Percentiles rank a stretch among this genome's conserved stretches.
These are phyloP conservation scores for Boletus tomentosulus DNA, from an alignment of 768 basidiomycete genomes.

Conservation along the genomic window DNA sequence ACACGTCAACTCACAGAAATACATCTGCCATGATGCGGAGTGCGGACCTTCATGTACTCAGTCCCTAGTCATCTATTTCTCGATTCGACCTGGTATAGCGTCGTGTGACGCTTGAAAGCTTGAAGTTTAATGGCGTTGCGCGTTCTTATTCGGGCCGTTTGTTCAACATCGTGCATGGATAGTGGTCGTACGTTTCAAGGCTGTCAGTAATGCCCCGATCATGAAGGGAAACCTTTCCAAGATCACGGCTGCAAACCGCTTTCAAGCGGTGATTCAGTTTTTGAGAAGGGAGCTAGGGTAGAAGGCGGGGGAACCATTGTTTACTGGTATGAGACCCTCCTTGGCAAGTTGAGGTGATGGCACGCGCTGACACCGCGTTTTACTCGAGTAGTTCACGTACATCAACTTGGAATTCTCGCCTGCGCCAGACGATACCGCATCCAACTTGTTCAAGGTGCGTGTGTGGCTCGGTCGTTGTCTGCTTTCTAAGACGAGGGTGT, in stretches of 20 bases:
- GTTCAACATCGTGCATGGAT: not conserved
- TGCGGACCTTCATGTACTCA: no score
- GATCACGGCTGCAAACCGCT: conserved; percentile 90
- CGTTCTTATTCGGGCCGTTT: no score
- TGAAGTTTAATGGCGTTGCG: no score
- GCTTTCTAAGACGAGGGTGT: not conserved
- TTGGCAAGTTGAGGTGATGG: not conserved
- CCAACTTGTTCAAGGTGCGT: conserved; percentile 62
- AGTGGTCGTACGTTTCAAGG: conserved; percentile 98
- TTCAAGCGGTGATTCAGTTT: conserved; percentile 94
- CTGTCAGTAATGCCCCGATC: conserved; percentile 95
- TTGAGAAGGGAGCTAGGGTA: conserved; percentile 84
- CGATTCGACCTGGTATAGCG: no score
- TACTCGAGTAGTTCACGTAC: conserved; percentile 61
- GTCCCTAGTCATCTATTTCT: no score
- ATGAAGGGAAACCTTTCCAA: conserved; percentile 99
- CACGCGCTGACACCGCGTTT: conserved; percentile 7
- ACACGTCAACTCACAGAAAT: no score
- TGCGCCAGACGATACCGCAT: conserved; percentile 71
- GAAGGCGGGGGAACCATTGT: conserved; percentile 79
- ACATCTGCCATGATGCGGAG: no score
- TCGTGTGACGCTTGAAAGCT: no score
- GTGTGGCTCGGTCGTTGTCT: not conserved
- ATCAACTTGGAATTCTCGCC: conserved; percentile 77
- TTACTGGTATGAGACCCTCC: conserved; percentile 53